Conservation (phyloP, 345 rosid genomes). For the Dovyalis caffra region DNA sequence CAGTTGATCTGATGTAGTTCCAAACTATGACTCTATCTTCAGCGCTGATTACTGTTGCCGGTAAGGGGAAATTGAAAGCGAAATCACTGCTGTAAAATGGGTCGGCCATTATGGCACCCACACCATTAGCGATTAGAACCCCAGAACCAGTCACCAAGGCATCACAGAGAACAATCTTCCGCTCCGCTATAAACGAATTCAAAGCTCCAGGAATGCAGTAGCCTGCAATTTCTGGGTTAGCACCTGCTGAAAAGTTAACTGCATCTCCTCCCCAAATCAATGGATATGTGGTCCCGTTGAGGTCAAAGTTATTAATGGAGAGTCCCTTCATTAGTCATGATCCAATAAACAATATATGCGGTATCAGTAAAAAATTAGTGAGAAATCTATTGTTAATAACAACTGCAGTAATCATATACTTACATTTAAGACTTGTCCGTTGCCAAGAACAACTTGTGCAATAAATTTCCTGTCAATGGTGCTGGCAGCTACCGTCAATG, state of each 20-base stretch:
- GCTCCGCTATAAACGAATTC: constrained; percentile 23
- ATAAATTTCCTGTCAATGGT: constrained; percentile 36
- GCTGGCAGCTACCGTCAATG: constrained; percentile 37
- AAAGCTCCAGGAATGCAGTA: constrained; percentile 17
- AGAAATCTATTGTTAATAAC: background rate
- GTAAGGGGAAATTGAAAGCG: constrained; percentile 34
- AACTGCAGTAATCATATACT: background rate
- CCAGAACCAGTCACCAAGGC: constrained; percentile 15
- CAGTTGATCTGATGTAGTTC: constrained; percentile 21
- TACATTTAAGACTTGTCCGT: constrained; percentile 29
- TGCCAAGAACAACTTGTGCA: constrained; percentile 32
- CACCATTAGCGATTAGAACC: constrained; percentile 18
- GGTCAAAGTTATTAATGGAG: constrained; percentile 14
- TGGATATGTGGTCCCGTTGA: constrained; percentile 20
- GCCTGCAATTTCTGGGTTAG: constrained; percentile 13
- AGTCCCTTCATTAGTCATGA: constrained; percentile 9
- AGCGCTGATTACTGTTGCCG: constrained; percentile 23
- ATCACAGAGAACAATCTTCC: constrained; percentile 33
- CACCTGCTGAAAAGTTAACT: constrained; percentile 33
- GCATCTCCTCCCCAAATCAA: constrained; percentile 43
- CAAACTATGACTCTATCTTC: constrained; percentile 20
- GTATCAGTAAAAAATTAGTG: background rate
- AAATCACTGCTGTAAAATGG: constrained; percentile 12
- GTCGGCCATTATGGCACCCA: constrained; percentile 29
- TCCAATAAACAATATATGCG: background rate